Evolutionary conservation across 2,329 filamentous ascomycete genomes (phyloP).

Genomic region (Arthrobotrys conoides): DNA sequence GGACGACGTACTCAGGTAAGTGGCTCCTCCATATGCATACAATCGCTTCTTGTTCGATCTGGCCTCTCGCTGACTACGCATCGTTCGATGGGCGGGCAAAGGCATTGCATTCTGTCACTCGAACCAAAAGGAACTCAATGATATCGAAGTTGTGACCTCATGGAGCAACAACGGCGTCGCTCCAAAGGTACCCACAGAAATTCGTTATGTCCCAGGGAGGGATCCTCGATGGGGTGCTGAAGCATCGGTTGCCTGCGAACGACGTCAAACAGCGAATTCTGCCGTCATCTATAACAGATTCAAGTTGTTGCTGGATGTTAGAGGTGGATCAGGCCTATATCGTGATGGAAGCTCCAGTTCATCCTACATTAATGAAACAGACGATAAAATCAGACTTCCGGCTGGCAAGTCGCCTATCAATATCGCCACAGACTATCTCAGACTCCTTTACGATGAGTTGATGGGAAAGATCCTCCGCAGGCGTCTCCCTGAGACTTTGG

Average conservation of each 20-base stretch:
- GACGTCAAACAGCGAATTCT: conserved; percentile 10
- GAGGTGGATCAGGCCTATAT: conserved; percentile 9
- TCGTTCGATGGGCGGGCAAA: neutral
- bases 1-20: conserved; percentile 41
- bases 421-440: conserved; percentile 56
- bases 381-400: conserved; percentile 51
- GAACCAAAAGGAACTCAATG: conserved; percentile 22
- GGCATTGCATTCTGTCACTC: conserved; percentile 50
- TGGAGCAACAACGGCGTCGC: conserved; percentile 54
- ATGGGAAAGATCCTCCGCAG: conserved; percentile 41
- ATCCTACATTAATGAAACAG: neutral
- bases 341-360: neutral
- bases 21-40: neutral
- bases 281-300: conserved; percentile 51
- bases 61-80: no score
- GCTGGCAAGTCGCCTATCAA: conserved; percentile 39
- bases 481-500: conserved; percentile 35
- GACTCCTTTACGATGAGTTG: conserved; percentile 50
- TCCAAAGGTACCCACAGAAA: conserved; percentile 61
- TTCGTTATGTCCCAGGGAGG: conserved; percentile 41
- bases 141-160: conserved; percentile 54
- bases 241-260: conserved; percentile 35
- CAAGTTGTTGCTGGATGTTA: conserved; percentile 60
- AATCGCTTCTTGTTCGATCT: neutral
- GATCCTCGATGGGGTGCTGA: conserved; percentile 27